Conservation (phyloP, 768 basidiomycete species). For the Panaeolus cyanescens region DNA sequence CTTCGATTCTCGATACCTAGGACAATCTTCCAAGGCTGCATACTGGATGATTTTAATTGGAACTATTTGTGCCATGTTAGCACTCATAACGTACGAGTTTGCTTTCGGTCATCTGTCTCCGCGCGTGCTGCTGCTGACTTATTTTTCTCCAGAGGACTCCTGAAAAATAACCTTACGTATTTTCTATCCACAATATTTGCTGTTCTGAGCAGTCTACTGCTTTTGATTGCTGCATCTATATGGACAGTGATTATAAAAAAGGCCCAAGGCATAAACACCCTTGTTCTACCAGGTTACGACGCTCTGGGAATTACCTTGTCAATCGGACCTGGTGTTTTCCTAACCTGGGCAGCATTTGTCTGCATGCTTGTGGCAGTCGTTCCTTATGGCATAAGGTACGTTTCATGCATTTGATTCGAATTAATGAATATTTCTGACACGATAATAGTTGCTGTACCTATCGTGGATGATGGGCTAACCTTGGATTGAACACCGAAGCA, state of each 20-base stretch:
- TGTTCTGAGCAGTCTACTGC: slow-evolving; percentile 56
- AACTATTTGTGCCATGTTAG: slow-evolving; percentile 6
- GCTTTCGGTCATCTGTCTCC: background rate
- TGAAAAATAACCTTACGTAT: slow-evolving; percentile 66
- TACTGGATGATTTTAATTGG: slow-evolving; percentile 15
- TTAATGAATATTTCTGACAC: background rate
- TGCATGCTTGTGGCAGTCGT: slow-evolving; percentile 63
- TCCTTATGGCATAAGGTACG: slow-evolving; percentile 80
- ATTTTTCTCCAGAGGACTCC: slow-evolving; percentile 54
- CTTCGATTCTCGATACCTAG: slow-evolving; percentile 9
- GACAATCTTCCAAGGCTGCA: slow-evolving; percentile 4
- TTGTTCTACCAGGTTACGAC: slow-evolving; percentile 37
- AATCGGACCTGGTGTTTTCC: slow-evolving; percentile 59
- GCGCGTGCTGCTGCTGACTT: slow-evolving; percentile 8
- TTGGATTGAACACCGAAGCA: slow-evolving; percentile 1
- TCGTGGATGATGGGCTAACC: slow-evolving; percentile 48
- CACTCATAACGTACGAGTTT: slow-evolving; percentile 6
- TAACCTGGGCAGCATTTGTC: slow-evolving; percentile 77
- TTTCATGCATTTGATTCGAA: slow-evolving; percentile 4
- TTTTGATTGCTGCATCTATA: slow-evolving; percentile 70
- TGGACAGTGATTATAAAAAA: slow-evolving; percentile 80
- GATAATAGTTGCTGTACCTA: slow-evolving; percentile 73
- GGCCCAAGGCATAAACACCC: slow-evolving; percentile 56
- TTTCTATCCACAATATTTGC: slow-evolving; percentile 67
- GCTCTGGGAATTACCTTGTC: slow-evolving; percentile 65